Conservation (phyloP, 1,284 basidiomycete species). For the Hemileccinum hortonii region DNA sequence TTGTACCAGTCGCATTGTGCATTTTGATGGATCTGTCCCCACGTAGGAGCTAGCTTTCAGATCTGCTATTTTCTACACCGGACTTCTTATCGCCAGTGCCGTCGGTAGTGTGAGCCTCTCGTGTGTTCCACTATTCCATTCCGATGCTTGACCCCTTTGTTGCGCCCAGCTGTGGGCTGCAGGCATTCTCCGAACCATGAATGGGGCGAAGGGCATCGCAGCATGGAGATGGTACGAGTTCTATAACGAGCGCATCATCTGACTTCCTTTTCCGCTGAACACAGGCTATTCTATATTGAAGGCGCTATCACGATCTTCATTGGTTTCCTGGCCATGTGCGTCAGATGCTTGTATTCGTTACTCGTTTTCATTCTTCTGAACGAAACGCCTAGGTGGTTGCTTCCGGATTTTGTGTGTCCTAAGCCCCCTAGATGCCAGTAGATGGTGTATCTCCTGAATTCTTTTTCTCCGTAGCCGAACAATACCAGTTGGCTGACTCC, state of each 20-base stretch:
- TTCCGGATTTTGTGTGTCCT: slow-evolving; percentile 53
- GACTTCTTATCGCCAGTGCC: slow-evolving; percentile 71
- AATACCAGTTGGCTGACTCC: slow-evolving; percentile 67
- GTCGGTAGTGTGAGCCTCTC: slow-evolving; percentile 59
- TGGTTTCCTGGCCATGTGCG: slow-evolving; percentile 57
- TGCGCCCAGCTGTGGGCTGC: slow-evolving; percentile 57
- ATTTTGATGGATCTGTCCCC: too few species aligned
- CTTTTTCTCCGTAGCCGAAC: slow-evolving; percentile 42
- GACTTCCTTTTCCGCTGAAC: background rate
- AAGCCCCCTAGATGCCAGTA: too few species aligned
- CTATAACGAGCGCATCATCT: too few species aligned
- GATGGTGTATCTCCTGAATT: background rate
- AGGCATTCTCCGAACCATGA: slow-evolving; percentile 67
- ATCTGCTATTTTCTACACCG: slow-evolving; percentile 67
- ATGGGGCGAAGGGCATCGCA: slow-evolving; percentile 59
- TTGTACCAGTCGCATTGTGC: slow-evolving; percentile 10
- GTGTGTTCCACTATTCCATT: too few species aligned
- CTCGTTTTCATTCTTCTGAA: background rate
- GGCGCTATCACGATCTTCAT: slow-evolving; percentile 56
- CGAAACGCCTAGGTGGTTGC: slow-evolving; percentile 39
- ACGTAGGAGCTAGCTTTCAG: slow-evolving; percentile 64
- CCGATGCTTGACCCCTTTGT: background rate
- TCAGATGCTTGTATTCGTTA: background rate
- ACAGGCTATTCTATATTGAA: slow-evolving; percentile 64
- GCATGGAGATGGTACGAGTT: slow-evolving; percentile 67